Evolutionary conservation across 106 monocot species (phyloP).

Genomic region (Dendrobium chrysotoxum): DNA sequence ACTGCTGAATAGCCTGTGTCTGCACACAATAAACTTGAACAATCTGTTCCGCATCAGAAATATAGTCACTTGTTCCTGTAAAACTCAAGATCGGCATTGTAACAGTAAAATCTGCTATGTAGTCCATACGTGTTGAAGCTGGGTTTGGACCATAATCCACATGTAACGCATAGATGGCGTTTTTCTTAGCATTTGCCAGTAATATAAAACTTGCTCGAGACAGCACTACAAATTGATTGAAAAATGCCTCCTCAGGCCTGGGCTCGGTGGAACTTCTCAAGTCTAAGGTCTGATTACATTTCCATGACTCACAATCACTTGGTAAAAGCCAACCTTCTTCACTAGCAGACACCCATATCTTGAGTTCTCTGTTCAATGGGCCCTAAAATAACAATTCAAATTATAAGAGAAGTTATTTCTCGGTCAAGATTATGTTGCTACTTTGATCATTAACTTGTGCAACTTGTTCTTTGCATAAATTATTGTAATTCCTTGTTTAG

Average conservation of each 20-base stretch:
- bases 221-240: constrained; percentile 87
- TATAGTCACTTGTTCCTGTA: constrained; percentile 65
- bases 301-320: constrained; percentile 86
- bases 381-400: constrained; percentile 35
- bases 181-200: constrained; percentile 96
- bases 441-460: neutral
- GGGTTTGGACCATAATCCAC: constrained; percentile 78
- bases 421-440: neutral
- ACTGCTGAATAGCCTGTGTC: constrained; percentile 99
- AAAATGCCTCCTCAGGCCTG: constrained; percentile 75
- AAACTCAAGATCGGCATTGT: constrained; percentile 98
- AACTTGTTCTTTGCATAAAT: neutral
- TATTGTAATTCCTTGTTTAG: neutral
- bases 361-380: constrained; percentile 88
- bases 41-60: constrained; percentile 66
- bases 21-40: constrained; percentile 97
- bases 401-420: neutral
- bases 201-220: constrained; percentile 72
- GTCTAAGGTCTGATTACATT: constrained; percentile 85
- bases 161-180: constrained; percentile 97
- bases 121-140: constrained; percentile 80
- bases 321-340: constrained; percentile 91
- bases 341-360: constrained; percentile 72
- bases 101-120: constrained; percentile 91
- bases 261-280: constrained; percentile 70